Conservation (phyloP, 371 early-diverging fungal genomes). For the Mucor saturninus region DNA sequence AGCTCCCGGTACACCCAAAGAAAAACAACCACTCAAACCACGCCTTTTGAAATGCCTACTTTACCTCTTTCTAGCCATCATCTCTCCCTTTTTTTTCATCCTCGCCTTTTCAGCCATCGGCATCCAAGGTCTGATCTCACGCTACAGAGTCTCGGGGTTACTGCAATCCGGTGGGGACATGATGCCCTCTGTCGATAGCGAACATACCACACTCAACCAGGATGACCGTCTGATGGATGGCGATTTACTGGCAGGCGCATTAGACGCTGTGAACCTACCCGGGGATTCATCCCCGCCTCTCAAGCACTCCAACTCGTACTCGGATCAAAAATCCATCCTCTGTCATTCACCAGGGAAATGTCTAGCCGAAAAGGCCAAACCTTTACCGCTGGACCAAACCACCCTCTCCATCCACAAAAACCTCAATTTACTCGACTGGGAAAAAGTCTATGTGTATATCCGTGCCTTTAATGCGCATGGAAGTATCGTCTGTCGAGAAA, state of each 20-base stretch:
- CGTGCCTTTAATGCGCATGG: slow-evolving; percentile 61
- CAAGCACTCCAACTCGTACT: too few relatives aligned
- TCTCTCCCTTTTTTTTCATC: slow-evolving; percentile 21
- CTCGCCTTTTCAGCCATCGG: slow-evolving; percentile 26
- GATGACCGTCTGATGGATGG: slow-evolving; percentile 11
- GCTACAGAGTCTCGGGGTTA: slow-evolving; percentile 27
- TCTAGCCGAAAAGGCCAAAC: slow-evolving; percentile 9
- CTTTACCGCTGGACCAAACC: slow-evolving; percentile 12
- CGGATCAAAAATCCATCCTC: too few relatives aligned
- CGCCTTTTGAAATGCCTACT: background rate
- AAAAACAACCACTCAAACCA: background rate
- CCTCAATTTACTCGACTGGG: slow-evolving; percentile 56
- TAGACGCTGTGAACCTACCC: slow-evolving; percentile 26
- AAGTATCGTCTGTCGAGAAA: slow-evolving; percentile 58
- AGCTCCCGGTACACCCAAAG: background rate
- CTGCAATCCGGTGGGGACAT: too few relatives aligned
- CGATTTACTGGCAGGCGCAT: slow-evolving; percentile 16
- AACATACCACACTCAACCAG: background rate
- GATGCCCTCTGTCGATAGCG: too few relatives aligned
- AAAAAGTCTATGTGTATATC: slow-evolving; percentile 51
- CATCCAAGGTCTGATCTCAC: slow-evolving; percentile 36
- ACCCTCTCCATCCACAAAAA: slow-evolving; percentile 31
- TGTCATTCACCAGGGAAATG: slow-evolving; percentile 9
- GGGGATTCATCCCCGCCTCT: slow-evolving; percentile 2
- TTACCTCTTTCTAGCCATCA: slow-evolving; percentile 12